Percentiles rank a stretch among this genome's conserved stretches.
Conservation (phyloP, 1,284 basidiomycete genomes). For the Lignosus rhinocerotis region DNA sequence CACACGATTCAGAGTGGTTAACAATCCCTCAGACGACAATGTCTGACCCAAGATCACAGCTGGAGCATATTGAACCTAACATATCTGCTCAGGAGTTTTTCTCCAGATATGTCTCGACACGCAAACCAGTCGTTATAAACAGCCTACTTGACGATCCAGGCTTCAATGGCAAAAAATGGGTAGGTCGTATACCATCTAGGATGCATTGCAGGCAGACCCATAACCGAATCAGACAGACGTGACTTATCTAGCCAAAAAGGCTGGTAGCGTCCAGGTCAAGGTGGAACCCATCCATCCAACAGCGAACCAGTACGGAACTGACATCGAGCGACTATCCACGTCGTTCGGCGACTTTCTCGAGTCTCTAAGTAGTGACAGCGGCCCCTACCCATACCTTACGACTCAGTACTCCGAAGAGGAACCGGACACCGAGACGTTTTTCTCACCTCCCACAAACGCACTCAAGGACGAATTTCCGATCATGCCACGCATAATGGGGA, state of each 20-base stretch:
- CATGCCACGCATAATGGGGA: constrained; percentile 35
- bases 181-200: constrained; percentile 10
- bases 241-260: constrained; percentile 28
- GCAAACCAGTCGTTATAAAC: constrained; percentile 29
- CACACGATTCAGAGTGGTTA: neutral
- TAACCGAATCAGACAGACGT: constrained; percentile 24
- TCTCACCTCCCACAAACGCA: constrained; percentile 34
- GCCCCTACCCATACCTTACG: constrained; percentile 33
- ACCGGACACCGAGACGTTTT: constrained; percentile 29
- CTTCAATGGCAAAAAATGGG: constrained; percentile 33
- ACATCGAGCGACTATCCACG: constrained; percentile 29
- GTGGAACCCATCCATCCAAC: constrained; percentile 34
- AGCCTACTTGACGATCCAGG: constrained; percentile 31
- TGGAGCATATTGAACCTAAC: constrained; percentile 19
- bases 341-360: constrained; percentile 30
- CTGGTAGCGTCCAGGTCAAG: constrained; percentile 30
- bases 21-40: neutral
- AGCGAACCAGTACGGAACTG: constrained; percentile 33
- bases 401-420: constrained; percentile 36
- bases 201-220: no score
- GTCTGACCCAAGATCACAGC: constrained; percentile 5
- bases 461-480: constrained; percentile 32
- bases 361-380: constrained; percentile 22
- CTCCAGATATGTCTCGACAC: constrained; percentile 28
- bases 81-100: constrained; percentile 27